These are phyloP conservation scores for Durotheca rogersii DNA, from an alignment of 495 filamentous ascomycete genomes.

Conservation along the genomic window DNA sequence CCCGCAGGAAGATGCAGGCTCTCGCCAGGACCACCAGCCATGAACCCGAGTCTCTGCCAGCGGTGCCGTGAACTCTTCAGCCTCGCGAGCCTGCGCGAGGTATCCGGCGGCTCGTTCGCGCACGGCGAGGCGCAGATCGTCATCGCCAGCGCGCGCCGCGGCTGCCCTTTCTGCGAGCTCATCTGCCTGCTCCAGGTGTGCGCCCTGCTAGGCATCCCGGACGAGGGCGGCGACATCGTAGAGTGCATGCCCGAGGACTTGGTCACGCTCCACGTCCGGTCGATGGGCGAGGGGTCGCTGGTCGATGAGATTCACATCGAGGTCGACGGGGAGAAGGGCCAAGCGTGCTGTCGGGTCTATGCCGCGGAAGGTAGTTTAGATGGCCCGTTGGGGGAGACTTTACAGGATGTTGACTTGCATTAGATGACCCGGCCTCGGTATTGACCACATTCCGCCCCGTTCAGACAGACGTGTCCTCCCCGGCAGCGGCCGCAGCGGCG, in stretches of 20 bases:
- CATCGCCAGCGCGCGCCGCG: background rate
- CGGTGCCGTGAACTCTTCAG: background rate
- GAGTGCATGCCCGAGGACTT: background rate
- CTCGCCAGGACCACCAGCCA: background rate
- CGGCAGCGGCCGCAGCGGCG: background rate
- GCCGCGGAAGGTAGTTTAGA: background rate
- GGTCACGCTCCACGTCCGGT: background rate
- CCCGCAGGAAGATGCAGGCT: too few relatives aligned
- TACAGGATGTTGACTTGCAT: background rate
- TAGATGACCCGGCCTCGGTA: background rate
- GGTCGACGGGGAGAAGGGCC: background rate
- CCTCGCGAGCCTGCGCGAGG: background rate
- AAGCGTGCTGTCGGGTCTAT: background rate
- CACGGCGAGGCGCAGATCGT: background rate
- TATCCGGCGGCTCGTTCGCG: background rate
- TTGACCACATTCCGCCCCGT: slow-evolving; percentile 5
- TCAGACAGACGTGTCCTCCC: slow-evolving; percentile 3
- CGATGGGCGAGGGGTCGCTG: background rate
- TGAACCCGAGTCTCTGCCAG: slow-evolving; percentile 5
- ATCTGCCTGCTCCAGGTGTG: background rate
- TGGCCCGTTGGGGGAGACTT: background rate
- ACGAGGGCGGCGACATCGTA: background rate
- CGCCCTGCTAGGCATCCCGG: background rate
- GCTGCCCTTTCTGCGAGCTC: slow-evolving; percentile 4
- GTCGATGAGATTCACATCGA: background rate